Evolutionary conservation across 1,284 basidiomycete genomes (phyloP).

Genomic region (Kalmanozyma brasiliensis): DNA sequence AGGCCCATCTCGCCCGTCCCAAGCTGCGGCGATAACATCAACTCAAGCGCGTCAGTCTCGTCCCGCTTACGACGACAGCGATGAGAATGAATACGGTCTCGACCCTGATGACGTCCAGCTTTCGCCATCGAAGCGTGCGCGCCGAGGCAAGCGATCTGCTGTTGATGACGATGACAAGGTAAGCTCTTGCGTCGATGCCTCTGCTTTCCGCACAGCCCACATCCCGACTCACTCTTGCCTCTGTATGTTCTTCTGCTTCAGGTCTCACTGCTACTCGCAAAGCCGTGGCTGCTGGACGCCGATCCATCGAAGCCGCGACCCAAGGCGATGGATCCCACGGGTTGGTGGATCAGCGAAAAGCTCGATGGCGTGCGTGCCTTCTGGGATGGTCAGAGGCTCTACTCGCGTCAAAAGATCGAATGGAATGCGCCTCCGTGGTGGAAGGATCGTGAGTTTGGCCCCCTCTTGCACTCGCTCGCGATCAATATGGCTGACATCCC

Average conservation of each 20-base stretch:
- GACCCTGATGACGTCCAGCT: conserved; percentile 17
- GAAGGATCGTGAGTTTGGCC: conserved; percentile 71
- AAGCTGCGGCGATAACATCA: conserved; percentile 1
- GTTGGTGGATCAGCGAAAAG: conserved; percentile 77
- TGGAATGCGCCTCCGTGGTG: conserved; percentile 76
- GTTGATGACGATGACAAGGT: conserved; percentile 25
- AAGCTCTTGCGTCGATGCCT: background rate
- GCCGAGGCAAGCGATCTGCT: conserved; percentile 13
- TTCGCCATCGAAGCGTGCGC: conserved; percentile 28
- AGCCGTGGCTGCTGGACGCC: conserved; percentile 74
- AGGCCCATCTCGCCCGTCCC: conserved; percentile 1
- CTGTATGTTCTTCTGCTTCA: background rate
- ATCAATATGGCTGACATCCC: no score
- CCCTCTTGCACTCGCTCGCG: no score
- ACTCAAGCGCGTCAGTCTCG: background rate
- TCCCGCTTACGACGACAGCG: conserved; percentile 10
- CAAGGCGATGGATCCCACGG: conserved; percentile 72
- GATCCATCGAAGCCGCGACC: conserved; percentile 60
- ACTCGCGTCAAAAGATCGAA: conserved; percentile 74
- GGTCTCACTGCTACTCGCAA: conserved; percentile 72
- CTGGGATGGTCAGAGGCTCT: conserved; percentile 74
- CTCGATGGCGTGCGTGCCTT: conserved; percentile 71
- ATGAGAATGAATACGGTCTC: conserved; percentile 11
- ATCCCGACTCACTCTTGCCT: background rate
- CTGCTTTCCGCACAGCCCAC: background rate